Evolutionary conservation across 202 grass and related monocot genomes (phyloP), one percentile per base, ranked within the genome.

Genomic region (Zizania palustris): DNA sequence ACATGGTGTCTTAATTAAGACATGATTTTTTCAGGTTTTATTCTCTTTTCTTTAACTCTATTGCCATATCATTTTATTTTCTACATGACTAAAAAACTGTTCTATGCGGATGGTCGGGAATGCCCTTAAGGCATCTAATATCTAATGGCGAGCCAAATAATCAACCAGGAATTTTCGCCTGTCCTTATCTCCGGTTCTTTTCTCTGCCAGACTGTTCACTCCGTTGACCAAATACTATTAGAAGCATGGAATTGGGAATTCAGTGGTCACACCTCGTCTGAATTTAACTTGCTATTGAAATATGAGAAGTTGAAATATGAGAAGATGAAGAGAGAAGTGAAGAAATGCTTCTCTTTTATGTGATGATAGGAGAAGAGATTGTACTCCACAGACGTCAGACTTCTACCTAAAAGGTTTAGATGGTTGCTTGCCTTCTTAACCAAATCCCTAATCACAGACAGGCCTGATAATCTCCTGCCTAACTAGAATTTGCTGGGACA

Each of bases 401-500:
- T 37, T 69, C 11, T 62, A 71, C 67, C 20, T 19, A 9, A 36
- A 43, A 73, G 21, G 59, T 54, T 43, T 45, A 44, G 68, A 6
- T 54, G 36, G 49, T 58, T 11, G 13, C 22, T 66, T 38, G 46
- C 49, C 57, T 37, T 4, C 33, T 49, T 53, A 38, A 71, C 34
- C 46, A 34, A 22, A 34, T 11, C n/a, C 41, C 45, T 71, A 38
- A 71, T 56, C 21, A 39, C 15, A 59, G 12, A 58, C 22, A 21
- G 49, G 37, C 20, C 21, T 51, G 42, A 46, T 53, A 72, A 44
- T 37, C 48, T 37, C 16, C 48, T 48, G 34, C 58, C 79, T 45
- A 45, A 36, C 37, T 58, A 19, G 15, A 11, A 39, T 48, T 48
- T 5, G 18, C 2, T 49, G 13, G 51, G 33, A 41, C 9, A 46